Percentiles rank a stretch among this genome's conserved stretches.
Evolutionary conservation across 176 grass and related monocot genomes (phyloP).

Genomic region (Chrysopogon serrulatus): DNA sequence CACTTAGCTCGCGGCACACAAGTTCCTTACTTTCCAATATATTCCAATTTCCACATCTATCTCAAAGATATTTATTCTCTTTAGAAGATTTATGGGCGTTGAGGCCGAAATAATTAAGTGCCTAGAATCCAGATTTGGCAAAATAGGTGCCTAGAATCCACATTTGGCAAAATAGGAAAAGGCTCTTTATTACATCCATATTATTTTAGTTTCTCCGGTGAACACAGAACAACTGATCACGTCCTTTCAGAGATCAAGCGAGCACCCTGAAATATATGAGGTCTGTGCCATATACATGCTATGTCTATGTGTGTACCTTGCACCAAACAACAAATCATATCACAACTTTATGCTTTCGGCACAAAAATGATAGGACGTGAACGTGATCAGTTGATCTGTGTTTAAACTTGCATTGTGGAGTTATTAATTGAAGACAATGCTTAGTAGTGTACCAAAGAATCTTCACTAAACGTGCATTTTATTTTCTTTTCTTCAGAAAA

Average conservation of each 20-base stretch:
- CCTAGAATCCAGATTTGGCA: too few relatives aligned
- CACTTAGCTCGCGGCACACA: conserved; percentile 17
- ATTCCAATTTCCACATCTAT: conserved; percentile 22
- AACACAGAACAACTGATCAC: neutral
- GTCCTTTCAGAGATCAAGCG: neutral
- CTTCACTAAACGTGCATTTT: neutral
- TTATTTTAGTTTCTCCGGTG: neutral
- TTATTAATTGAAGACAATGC: neutral
- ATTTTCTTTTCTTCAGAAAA: neutral
- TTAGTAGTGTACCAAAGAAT: neutral
- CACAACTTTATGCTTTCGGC: neutral
- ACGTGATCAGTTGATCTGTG: neutral
- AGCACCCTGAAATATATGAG: neutral
- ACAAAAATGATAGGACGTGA: neutral
- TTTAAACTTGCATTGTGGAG: neutral
- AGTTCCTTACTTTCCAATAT: conserved; percentile 16
- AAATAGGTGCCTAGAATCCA: too few relatives aligned
- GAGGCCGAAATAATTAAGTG: neutral
- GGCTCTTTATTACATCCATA: conserved; percentile 1
- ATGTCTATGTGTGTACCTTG: neutral
- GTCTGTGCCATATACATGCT: neutral
- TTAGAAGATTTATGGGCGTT: conserved; percentile 15
- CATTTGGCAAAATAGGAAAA: conserved; percentile 46
- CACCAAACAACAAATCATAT: neutral
- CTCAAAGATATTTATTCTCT: conserved; percentile 41